Evolutionary conservation across 768 basidiomycete genomes (phyloP), one percentile per base, ranked within the genome.

Genomic region (Mycena olivaceomarginata): DNA sequence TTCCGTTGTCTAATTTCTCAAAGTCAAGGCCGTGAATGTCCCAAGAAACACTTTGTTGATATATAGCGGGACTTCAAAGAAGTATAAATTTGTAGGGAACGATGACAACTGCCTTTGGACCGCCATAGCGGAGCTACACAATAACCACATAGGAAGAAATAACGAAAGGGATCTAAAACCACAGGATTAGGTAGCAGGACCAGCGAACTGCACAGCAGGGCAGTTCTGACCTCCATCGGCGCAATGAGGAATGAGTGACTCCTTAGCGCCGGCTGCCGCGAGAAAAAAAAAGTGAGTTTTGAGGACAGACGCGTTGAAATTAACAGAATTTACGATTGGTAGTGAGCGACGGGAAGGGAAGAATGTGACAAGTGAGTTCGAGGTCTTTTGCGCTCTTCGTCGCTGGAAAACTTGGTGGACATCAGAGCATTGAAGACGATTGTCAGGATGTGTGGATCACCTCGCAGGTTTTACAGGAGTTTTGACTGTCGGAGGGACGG

Each of bases 221-320:
- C 70, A 71, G 70, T 53, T 7, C 62, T 71, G 70, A 2, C 60
- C 41, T 2, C 70, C 70, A 31, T 63, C 45, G 6, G 46, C 2
- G 60, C 70, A 71, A 37, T 71, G 70, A 13, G 70, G 70, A 37
- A 71, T 71, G 15, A 71, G 70, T 18, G 60, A 53, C 46, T 71
- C 37, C 22, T 51, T 12, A 2, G 70, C 70, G 22, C 70, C 70
- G 40, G 22, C 69, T 67, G 25, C 15, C 11, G 43, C 15, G 43
- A 45, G 3, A 25, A n/a, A 25, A 25, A 51, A 20, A 48, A 40
- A 20, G 12, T 70, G 11, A 68, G 22, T 57, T 31, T 45, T 45
- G 59, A 15, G 25, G 1, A 15, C 25, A 7, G 0, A 56, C 22
- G 10, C 3, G 4, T n/a, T 5, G 13, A 69, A 25, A 13, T n/a